Evolutionary conservation across 768 basidiomycete genomes (phyloP).

Genomic region (Serendipita vermifera): DNA sequence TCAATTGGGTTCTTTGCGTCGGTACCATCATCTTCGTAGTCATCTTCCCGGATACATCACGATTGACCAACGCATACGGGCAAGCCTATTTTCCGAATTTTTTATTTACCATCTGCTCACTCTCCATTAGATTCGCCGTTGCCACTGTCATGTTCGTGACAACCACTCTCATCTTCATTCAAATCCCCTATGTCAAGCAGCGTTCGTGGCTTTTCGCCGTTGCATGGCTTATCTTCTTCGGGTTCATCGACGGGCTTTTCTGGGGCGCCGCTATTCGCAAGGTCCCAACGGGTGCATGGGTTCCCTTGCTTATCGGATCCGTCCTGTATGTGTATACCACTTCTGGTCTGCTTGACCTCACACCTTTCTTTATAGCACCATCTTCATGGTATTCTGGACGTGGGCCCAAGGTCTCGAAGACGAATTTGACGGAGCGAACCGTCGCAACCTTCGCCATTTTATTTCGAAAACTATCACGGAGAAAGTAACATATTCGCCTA

Average conservation of each 20-base stretch:
- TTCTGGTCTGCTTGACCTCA: too few species aligned
- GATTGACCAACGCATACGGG: conserved; percentile 46
- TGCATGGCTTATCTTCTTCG: conserved; percentile 39
- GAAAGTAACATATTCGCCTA: conserved; percentile 3
- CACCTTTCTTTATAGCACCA: conserved; percentile 23
- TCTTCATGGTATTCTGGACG: conserved; percentile 49
- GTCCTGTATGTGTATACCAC: conserved; percentile 33
- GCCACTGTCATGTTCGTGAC: conserved; percentile 55
- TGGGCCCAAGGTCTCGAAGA: conserved; percentile 52
- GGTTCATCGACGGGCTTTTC: conserved; percentile 58
- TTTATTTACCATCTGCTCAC: neutral
- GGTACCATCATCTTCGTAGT: conserved; percentile 41
- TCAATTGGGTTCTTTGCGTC: conserved; percentile 48
- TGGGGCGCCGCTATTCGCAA: conserved; percentile 53
- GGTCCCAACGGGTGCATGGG: conserved; percentile 54
- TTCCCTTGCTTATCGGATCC: conserved; percentile 44
- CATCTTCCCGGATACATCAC: conserved; percentile 39
- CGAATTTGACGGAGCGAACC: conserved; percentile 42
- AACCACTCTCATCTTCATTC: conserved; percentile 40
- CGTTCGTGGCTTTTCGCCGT: conserved; percentile 32
- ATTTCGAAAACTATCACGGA: conserved; percentile 25
- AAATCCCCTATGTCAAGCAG: conserved; percentile 44
- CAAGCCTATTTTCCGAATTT: conserved; percentile 11
- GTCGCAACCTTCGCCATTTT: conserved; percentile 42
- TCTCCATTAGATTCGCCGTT: conserved; percentile 43